Conservation (phyloP, 2,329 filamentous ascomycete species). For the Zymoseptoria ardabiliae region DNA sequence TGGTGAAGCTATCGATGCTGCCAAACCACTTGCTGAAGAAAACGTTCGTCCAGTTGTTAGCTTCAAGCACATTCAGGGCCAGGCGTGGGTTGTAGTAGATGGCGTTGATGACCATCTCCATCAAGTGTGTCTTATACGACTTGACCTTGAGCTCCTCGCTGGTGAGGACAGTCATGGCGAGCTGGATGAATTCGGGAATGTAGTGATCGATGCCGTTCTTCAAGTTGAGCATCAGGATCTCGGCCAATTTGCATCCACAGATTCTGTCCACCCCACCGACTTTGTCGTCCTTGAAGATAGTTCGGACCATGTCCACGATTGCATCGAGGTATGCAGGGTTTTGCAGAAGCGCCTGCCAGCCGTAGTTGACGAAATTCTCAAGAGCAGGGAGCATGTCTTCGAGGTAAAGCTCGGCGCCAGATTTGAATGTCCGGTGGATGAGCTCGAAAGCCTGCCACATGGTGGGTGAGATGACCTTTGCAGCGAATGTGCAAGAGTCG, state of each 20-base stretch:
- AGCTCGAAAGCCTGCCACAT: constrained; percentile 99
- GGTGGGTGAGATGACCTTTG: constrained; percentile 86
- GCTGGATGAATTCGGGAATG: constrained; percentile 77
- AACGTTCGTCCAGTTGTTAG: constrained; percentile 91
- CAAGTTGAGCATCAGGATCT: constrained; percentile 94
- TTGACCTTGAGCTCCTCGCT: constrained; percentile 77
- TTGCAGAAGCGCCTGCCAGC: constrained; percentile 68
- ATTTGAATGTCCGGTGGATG: constrained; percentile 94
- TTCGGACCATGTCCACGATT: constrained; percentile 85
- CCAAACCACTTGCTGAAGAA: constrained; percentile 99
- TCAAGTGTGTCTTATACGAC: constrained; percentile 88
- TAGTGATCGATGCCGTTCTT: constrained; percentile 82
- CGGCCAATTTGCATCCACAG: constrained; percentile 93
- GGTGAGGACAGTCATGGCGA: constrained; percentile 77
- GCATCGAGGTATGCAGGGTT: constrained; percentile 83
- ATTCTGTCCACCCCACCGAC: constrained; percentile 91
- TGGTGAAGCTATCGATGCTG: constrained; percentile 84
- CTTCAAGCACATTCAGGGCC: constrained; percentile 79
- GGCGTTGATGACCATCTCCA: constrained; percentile 98
- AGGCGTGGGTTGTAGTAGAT: constrained; percentile 94
- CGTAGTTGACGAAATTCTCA: constrained; percentile 96
- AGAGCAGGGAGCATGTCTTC: constrained; percentile 98
- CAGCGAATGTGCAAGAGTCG: constrained; percentile 96
- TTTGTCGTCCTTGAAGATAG: constrained; percentile 89
- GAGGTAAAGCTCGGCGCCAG: constrained; percentile 90